phyloP scores from a whole-genome alignment of 148 eudicot genomes.

The Heliosperma pusillum region DNA sequence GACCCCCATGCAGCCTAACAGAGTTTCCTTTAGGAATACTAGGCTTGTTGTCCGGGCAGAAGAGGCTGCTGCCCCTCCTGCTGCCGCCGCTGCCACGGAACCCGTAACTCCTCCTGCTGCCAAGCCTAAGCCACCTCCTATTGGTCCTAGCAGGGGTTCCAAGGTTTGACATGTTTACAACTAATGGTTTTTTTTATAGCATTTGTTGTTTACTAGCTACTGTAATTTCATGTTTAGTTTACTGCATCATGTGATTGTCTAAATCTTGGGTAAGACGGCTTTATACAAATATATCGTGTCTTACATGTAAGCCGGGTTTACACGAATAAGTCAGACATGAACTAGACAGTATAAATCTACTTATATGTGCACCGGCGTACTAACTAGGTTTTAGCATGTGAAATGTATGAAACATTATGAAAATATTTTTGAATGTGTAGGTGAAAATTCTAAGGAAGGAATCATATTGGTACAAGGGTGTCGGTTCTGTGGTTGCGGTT shows the following conservation, averaged over 20 bases:
- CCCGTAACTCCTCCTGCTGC: slow-evolving; percentile 40
- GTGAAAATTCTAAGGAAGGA: slow-evolving; percentile 91
- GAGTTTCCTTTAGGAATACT: slow-evolving; percentile 19
- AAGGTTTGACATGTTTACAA: slow-evolving; percentile 37
- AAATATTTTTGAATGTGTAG: slow-evolving; percentile 29
- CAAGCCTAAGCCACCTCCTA: slow-evolving; percentile 94
- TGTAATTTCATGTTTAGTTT: no score
- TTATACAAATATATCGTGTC: no score
- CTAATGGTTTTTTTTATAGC: no score
- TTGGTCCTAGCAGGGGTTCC: slow-evolving; percentile 90
- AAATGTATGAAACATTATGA: background rate
- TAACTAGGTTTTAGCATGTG: background rate
- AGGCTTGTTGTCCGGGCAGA: slow-evolving; percentile 66
- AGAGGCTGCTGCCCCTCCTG: slow-evolving; percentile 46
- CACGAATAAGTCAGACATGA: no score
- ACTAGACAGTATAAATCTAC: background rate
- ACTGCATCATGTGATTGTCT: no score
- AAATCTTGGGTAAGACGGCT: no score
- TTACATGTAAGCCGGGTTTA: no score
- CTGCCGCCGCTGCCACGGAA: slow-evolving; percentile 42
- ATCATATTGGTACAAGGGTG: slow-evolving; percentile 93
- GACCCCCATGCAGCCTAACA: slow-evolving; percentile 41
- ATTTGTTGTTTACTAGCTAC: no score
- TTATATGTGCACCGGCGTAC: no score
- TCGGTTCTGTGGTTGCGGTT: slow-evolving; percentile 89